These are phyloP conservation scores for Amoebophrya sp. DNA, from an alignment of 169 alveolate genomes.

Conservation along the genomic window DNA sequence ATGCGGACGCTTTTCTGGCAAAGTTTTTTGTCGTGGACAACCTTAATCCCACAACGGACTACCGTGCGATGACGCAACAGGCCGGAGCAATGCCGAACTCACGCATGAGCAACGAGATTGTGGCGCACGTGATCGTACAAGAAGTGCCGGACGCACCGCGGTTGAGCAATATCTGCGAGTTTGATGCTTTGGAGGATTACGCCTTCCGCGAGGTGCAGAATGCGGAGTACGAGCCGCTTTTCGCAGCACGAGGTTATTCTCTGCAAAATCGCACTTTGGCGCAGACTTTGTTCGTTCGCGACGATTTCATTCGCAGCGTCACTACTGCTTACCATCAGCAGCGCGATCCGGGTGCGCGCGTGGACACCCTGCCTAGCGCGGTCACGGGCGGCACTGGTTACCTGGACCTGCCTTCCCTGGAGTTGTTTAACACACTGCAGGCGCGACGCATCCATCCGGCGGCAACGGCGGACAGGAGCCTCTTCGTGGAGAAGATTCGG, in stretches of 20 bases:
- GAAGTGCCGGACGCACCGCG: constrained; percentile 19
- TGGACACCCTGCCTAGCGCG: not conserved
- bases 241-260: not conserved
- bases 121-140: not conserved
- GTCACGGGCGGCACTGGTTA: not conserved
- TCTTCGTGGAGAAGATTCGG: not conserved
- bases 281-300: not conserved
- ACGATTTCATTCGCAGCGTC: not conserved
- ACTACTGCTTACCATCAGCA: not conserved
- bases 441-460: not conserved
- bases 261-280: not conserved
- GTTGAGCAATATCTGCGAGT: not conserved
- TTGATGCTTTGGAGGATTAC: constrained; percentile 6
- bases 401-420: not conserved
- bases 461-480: not conserved
- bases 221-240: not conserved
- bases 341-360: not conserved
- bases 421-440: not conserved
- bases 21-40: not conserved
- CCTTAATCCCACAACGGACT: not conserved
- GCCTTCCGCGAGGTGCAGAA: not conserved
- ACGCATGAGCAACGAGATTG: not conserved
- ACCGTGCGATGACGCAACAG: no score
- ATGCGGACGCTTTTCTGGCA: not conserved
- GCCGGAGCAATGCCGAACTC: not conserved